These are phyloP conservation scores for Tolypocladium tundrense DNA, from an alignment of 2,329 filamentous ascomycete genomes.

Conservation along the genomic window DNA sequence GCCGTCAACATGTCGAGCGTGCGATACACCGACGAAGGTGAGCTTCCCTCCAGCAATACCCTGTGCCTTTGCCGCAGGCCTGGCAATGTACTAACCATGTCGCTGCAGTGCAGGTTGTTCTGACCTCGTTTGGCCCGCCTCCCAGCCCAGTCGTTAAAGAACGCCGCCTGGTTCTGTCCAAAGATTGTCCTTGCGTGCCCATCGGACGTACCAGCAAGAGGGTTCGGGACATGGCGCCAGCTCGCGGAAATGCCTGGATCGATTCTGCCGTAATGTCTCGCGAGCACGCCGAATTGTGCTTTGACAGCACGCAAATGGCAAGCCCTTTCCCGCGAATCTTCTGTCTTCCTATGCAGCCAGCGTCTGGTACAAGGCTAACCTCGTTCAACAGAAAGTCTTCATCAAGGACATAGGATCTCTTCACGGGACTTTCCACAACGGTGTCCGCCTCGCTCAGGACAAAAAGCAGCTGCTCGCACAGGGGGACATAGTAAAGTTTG, in stretches of 20 bases:
- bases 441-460: constrained; percentile 10
- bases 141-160: constrained; percentile 11
- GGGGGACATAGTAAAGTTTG: constrained; percentile 25
- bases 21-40: background rate
- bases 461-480: constrained; percentile 8
- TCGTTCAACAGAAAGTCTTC: constrained; percentile 26
- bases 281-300: constrained; percentile 47
- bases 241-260: constrained; percentile 52
- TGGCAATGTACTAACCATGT: background rate
- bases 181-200: constrained; percentile 14
- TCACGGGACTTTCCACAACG: constrained; percentile 41
- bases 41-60: background rate
- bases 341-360: background rate
- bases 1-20: background rate
- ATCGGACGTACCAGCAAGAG: constrained; percentile 37
- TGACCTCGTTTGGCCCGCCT: constrained; percentile 13
- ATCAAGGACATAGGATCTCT: constrained; percentile 38
- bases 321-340: constrained; percentile 3
- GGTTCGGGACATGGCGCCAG: constrained; percentile 20
- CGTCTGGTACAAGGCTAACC: background rate
- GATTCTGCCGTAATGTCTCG: constrained; percentile 64
- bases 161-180: constrained; percentile 21
- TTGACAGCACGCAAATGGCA: constrained; percentile 35
- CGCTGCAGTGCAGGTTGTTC: constrained; percentile 18
- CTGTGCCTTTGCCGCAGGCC: background rate